Conservation (phyloP, 495 filamentous ascomycete species). For the Xylaria acuta region DNA sequence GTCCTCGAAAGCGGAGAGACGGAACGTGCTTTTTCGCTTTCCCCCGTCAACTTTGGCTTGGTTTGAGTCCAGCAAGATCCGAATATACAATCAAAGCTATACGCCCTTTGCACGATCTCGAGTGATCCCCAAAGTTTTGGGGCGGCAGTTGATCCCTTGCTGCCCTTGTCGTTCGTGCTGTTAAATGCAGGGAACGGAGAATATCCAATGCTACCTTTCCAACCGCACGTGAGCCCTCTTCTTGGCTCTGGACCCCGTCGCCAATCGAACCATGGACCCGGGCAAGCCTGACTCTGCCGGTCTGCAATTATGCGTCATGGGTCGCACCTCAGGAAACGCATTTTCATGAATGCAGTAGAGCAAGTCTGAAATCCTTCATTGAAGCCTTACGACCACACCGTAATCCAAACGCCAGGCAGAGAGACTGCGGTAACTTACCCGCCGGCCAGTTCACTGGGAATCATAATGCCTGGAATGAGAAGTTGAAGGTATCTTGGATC, state of each 20-base stretch:
- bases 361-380: not conserved
- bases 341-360: not conserved
- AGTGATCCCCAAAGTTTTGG: not conserved
- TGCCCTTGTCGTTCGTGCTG: not conserved
- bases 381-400: not conserved
- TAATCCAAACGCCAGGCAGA: not conserved
- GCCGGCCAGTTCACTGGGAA: not conserved
- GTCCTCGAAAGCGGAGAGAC: too few relatives aligned
- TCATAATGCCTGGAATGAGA: not conserved
- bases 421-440: not conserved
- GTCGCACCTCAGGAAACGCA: not conserved
- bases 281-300: not conserved
- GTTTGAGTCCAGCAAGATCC: not conserved
- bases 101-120: not conserved
- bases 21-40: not conserved
- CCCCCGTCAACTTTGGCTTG: not conserved
- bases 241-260: conserved; percentile 5
- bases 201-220: conserved; percentile 7
- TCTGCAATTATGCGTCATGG: not conserved
- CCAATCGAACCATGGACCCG: not conserved
- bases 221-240: conserved; percentile 1
- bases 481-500: not conserved
- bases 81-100: not conserved
- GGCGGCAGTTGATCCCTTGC: not conserved
- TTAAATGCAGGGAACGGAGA: conserved; percentile 5